These are phyloP conservation scores for Paraphoma sp. DNA, from an alignment of 2,329 filamentous ascomycete genomes.

Conservation along the genomic window DNA sequence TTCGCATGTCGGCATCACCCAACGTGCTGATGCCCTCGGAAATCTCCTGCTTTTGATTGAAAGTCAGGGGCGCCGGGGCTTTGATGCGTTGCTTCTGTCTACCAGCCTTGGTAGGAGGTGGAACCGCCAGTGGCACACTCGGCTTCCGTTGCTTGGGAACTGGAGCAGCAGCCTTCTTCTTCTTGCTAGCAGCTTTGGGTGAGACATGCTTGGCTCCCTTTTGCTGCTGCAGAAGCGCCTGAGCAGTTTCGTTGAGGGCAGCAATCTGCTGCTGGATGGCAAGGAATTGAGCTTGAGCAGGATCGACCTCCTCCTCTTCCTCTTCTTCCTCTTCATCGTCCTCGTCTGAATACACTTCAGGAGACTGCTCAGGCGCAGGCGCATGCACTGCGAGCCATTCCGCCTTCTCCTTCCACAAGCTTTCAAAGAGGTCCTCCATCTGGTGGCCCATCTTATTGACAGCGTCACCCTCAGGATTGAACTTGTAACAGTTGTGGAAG, in stretches of 20 bases:
- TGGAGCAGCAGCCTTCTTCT: slow-evolving; percentile 50
- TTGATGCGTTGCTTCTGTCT: slow-evolving; percentile 59
- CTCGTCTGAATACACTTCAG: slow-evolving; percentile 61
- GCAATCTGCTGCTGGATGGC: slow-evolving; percentile 72
- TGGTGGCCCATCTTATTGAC: slow-evolving; percentile 75
- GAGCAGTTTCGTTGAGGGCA: slow-evolving; percentile 68
- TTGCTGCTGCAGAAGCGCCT: slow-evolving; percentile 54
- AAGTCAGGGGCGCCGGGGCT: slow-evolving; percentile 71
- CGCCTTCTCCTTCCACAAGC: slow-evolving; percentile 78
- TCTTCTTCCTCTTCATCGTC: slow-evolving; percentile 74
- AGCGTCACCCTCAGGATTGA: slow-evolving; percentile 81
- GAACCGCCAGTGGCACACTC: slow-evolving; percentile 32
- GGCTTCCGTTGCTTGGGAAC: slow-evolving; percentile 33
- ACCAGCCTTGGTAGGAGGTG: slow-evolving; percentile 36
- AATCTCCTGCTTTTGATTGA: slow-evolving; percentile 89
- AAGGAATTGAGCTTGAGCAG: slow-evolving; percentile 52
- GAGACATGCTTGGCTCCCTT: slow-evolving; percentile 61
- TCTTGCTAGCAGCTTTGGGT: slow-evolving; percentile 54
- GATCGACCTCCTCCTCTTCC: slow-evolving; percentile 60
- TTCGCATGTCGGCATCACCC: slow-evolving; percentile 76
- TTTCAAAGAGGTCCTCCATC: slow-evolving; percentile 77
- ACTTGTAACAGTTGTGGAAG: slow-evolving; percentile 88
- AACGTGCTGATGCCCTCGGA: slow-evolving; percentile 84
- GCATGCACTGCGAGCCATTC: slow-evolving; percentile 81
- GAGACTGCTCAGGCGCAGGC: slow-evolving; percentile 68